These are phyloP conservation scores for Penicillium sp. DNA, from an alignment of 2,329 filamentous ascomycete genomes.

Conservation along the genomic window DNA sequence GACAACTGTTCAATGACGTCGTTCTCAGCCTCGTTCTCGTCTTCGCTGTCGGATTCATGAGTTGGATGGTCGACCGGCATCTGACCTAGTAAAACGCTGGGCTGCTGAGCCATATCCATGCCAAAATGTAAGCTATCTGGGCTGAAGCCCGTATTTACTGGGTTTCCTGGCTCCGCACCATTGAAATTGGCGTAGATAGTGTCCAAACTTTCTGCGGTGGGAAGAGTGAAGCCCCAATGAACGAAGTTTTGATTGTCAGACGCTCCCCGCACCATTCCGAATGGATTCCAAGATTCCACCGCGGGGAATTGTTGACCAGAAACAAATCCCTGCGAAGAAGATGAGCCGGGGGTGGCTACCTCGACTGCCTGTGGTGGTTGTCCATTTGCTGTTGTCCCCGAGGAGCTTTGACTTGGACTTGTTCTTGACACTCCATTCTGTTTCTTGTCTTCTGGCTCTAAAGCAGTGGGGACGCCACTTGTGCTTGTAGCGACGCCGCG, in stretches of 20 bases:
- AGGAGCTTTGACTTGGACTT: conserved; percentile 16
- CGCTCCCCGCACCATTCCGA: conserved; percentile 21
- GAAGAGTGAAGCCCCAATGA: conserved; percentile 36
- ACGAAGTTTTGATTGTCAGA: conserved; percentile 25
- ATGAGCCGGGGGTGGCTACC: conserved; percentile 3
- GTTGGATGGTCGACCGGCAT: conserved; percentile 20
- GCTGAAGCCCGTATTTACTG: conserved; percentile 24
- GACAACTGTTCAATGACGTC: conserved; percentile 46
- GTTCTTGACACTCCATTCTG: background rate
- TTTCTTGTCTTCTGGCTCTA: background rate
- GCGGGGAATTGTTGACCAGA: conserved; percentile 13
- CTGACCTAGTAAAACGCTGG: conserved; percentile 22
- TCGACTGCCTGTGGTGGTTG: conserved; percentile 6
- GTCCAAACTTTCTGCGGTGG: conserved; percentile 37
- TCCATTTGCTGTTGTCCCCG: conserved; percentile 8
- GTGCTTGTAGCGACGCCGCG: conserved; percentile 22
- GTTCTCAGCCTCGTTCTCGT: conserved; percentile 39
- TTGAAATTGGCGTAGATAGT: conserved; percentile 35
- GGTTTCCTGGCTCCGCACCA: conserved; percentile 10
- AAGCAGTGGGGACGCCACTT: background rate
- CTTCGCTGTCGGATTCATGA: conserved; percentile 35
- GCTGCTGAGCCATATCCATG: conserved; percentile 29
- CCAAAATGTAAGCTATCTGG: conserved; percentile 27
- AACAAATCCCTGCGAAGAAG: conserved; percentile 11
- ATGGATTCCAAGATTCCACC: conserved; percentile 19